phyloP scores from a whole-genome alignment of 164 flowering plant genomes.

The Brasenia schreberi region DNA sequence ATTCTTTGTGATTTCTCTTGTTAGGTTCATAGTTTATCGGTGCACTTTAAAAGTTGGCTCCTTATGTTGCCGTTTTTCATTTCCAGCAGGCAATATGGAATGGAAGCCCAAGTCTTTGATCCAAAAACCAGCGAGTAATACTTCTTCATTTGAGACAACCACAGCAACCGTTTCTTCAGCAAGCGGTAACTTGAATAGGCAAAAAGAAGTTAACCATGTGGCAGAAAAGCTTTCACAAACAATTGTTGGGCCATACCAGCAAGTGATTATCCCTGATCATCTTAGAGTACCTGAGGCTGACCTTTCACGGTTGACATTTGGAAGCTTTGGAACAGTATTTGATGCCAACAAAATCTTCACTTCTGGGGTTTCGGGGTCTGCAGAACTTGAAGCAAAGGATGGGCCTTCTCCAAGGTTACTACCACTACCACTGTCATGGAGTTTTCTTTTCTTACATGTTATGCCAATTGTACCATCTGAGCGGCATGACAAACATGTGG shows the following conservation, averaged over 20 bases:
- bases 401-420: constrained; percentile 51
- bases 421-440: neutral
- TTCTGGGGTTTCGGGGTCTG: constrained; percentile 24
- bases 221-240: constrained; percentile 41
- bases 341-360: constrained; percentile 21
- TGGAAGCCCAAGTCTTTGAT: constrained; percentile 84
- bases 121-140: constrained; percentile 29
- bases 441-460: too few relatives aligned
- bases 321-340: constrained; percentile 64
- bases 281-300: constrained; percentile 80
- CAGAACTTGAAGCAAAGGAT: constrained; percentile 22
- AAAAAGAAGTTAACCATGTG: constrained; percentile 12
- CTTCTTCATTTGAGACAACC: constrained; percentile 44
- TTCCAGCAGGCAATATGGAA: constrained; percentile 44
- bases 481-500: too few relatives aligned
- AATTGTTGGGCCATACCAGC: constrained; percentile 41
- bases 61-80: neutral
- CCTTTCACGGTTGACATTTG: constrained; percentile 62
- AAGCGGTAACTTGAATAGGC: constrained; percentile 16
- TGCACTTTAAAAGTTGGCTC: neutral
- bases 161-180: constrained; percentile 29
- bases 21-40: too few relatives aligned
- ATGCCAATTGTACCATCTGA: too few relatives aligned
- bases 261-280: constrained; percentile 83
- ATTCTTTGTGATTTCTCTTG: too few relatives aligned